Evolutionary conservation across 2,329 filamentous ascomycete species (phyloP).

Genomic region (Xylogone sp.): DNA sequence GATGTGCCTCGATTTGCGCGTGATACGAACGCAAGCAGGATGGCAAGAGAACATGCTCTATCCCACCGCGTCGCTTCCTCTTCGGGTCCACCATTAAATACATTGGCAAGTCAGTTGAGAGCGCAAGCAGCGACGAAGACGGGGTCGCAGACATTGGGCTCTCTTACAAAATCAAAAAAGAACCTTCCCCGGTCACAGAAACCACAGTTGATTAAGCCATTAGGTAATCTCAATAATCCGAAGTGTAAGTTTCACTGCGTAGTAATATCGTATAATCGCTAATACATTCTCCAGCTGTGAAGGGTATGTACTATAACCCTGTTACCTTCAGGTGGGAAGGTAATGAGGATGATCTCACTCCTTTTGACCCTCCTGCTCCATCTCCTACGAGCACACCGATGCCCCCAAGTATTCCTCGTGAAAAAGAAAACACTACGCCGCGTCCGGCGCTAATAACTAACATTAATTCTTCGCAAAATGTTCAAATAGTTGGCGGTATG

Average conservation of each 20-base stretch:
- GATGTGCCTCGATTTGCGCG: conserved; percentile 59
- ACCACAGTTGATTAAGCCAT: conserved; percentile 84
- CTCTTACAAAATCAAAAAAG: conserved; percentile 52
- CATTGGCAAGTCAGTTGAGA: conserved; percentile 36
- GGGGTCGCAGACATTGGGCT: conserved; percentile 43
- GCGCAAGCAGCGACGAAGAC: conserved; percentile 28
- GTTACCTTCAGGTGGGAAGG: conserved; percentile 88
- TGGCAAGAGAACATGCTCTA: conserved; percentile 58
- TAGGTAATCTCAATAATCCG: conserved; percentile 69
- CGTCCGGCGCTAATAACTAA: conserved; percentile 85
- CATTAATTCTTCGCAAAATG: conserved; percentile 76
- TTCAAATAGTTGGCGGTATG: conserved; percentile 97
- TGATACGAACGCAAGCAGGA: conserved; percentile 62
- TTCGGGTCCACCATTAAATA: conserved; percentile 44
- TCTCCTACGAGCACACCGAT: conserved; percentile 50
- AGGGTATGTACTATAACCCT: conserved; percentile 96
- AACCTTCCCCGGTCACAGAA: conserved; percentile 51
- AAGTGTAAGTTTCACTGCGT: conserved; percentile 61
- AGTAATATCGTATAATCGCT: conserved; percentile 23
- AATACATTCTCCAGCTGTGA: conserved; percentile 56
- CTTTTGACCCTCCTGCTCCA: conserved; percentile 66
- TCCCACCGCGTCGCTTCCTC: conserved; percentile 55
- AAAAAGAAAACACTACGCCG: conserved; percentile 57
- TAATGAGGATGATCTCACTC: conserved; percentile 79
- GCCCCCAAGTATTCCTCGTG: conserved; percentile 38